These are phyloP conservation scores for Trichophaea hybrida DNA, from an alignment of 2,329 filamentous ascomycete genomes.

Conservation along the genomic window DNA sequence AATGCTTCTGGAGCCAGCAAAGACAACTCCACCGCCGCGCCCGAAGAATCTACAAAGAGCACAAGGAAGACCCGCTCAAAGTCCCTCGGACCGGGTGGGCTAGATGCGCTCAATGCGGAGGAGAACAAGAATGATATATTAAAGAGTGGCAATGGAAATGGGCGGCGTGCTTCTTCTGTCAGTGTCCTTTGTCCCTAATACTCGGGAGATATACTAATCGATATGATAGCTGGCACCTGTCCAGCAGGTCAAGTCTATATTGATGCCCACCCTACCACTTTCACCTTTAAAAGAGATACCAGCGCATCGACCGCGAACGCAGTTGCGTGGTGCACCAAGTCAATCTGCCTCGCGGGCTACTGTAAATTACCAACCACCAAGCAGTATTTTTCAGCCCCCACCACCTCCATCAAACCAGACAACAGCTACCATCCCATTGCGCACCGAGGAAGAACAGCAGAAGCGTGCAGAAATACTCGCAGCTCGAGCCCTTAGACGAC, in stretches of 20 bases:
- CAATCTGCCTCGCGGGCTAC: constrained; percentile 1
- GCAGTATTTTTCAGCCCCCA: not conserved
- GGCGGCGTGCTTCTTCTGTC: constrained; percentile 13
- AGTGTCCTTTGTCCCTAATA: not conserved
- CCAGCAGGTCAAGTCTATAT: constrained; percentile 50
- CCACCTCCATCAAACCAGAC: not conserved
- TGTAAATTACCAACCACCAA: constrained; percentile 4
- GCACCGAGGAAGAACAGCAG: constrained; percentile 56
- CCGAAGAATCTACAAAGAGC: constrained; percentile 30
- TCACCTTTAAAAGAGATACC: constrained; percentile 52
- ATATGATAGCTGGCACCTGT: constrained; percentile 3
- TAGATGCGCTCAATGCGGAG: constrained; percentile 44
- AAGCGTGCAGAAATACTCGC: constrained; percentile 47
- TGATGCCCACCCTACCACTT: constrained; percentile 60
- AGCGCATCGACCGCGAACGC: constrained; percentile 45
- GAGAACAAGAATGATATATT: constrained; percentile 30
- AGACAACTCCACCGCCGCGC: constrained; percentile 45
- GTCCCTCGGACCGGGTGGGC: constrained; percentile 81
- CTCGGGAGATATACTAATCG: not conserved
- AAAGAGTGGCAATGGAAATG: constrained; percentile 42
- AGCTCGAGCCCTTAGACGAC: constrained; percentile 73
- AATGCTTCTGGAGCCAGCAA: constrained; percentile 54
- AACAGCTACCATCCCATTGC: constrained; percentile 43
- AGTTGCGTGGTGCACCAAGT: constrained; percentile 30
- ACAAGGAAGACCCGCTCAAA: constrained; percentile 68